A percentile compares a stretch with the other conserved stretches of the same genome.
phyloP scores from a whole-genome alignment of 495 filamentous ascomycete genomes.

The Neurospora sublineolata region DNA sequence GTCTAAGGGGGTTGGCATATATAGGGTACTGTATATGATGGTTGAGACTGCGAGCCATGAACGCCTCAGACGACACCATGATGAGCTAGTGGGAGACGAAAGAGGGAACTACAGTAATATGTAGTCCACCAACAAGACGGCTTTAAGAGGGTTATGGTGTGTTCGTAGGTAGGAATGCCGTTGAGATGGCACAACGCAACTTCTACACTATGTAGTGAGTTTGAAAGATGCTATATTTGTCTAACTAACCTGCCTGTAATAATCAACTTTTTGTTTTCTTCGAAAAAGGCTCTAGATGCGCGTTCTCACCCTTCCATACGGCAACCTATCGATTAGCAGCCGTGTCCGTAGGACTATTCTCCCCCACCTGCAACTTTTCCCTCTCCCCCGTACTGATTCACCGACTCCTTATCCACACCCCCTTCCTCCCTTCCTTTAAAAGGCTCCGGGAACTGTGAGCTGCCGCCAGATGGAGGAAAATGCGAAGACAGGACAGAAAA shows the following conservation, averaged over 20 bases:
- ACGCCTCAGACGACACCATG: neutral
- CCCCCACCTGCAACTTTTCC: neutral
- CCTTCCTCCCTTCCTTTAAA: neutral
- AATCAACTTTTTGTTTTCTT: neutral
- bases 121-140: neutral
- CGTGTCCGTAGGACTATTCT: neutral
- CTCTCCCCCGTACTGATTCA: neutral
- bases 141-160: neutral
- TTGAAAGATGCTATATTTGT: neutral
- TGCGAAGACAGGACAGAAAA: neutral
- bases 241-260: neutral
- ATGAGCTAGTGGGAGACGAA: neutral
- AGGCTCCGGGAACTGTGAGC: neutral
- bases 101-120: neutral
- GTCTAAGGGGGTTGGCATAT: no score
- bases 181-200: neutral
- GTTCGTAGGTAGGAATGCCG: neutral
- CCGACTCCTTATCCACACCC: neutral
- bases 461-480: neutral
- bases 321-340: neutral
- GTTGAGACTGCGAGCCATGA: neutral
- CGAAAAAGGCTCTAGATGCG: neutral
- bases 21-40: no score
- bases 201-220: neutral
- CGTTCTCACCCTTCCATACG: neutral